Conservation (phyloP, 805 yeast species). For the Clavispora carvajalis region DNA sequence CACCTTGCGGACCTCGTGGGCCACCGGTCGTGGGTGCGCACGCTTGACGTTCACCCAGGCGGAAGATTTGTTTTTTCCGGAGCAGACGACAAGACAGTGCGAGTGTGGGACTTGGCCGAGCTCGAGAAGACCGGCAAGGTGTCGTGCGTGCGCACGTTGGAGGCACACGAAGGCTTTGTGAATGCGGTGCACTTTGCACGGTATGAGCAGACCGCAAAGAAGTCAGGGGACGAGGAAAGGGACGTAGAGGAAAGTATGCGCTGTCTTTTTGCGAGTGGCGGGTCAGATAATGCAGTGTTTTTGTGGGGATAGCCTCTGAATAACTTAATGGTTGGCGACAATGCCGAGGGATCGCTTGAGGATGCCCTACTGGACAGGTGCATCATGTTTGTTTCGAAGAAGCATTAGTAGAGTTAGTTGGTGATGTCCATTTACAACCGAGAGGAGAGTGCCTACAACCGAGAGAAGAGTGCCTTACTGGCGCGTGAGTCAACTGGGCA, state of each 20-base stretch:
- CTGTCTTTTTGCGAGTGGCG: constrained; percentile 60
- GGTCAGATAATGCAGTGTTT: constrained; percentile 51
- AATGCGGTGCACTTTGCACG: constrained; percentile 55
- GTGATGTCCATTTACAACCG: too few species aligned
- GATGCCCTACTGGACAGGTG: too few species aligned
- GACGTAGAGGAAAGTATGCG: constrained; percentile 46
- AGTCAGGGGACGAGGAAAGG: constrained; percentile 17
- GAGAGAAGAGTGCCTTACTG: too few species aligned
- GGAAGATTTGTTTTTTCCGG: constrained; percentile 66
- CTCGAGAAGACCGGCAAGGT: constrained; percentile 40
- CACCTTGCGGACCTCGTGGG: constrained; percentile 57
- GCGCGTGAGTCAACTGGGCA: too few species aligned
- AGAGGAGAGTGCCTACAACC: too few species aligned
- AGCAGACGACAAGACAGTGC: constrained; percentile 73
- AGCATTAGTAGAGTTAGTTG: too few species aligned
- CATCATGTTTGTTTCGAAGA: too few species aligned
- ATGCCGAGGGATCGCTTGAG: too few species aligned
- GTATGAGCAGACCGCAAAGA: constrained; percentile 19
- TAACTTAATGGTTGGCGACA: too few species aligned
- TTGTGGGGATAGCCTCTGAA: constrained; percentile 49
- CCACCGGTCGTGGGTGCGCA: constrained; percentile 84
- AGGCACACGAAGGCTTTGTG: constrained; percentile 72
- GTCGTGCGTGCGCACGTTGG: constrained; percentile 41
- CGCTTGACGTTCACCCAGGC: constrained; percentile 65
- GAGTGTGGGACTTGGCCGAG: constrained; percentile 66